Evolutionary conservation across 371 early-diverging fungal genomes (phyloP).

Genomic region (Phascolomyces articulosus): DNA sequence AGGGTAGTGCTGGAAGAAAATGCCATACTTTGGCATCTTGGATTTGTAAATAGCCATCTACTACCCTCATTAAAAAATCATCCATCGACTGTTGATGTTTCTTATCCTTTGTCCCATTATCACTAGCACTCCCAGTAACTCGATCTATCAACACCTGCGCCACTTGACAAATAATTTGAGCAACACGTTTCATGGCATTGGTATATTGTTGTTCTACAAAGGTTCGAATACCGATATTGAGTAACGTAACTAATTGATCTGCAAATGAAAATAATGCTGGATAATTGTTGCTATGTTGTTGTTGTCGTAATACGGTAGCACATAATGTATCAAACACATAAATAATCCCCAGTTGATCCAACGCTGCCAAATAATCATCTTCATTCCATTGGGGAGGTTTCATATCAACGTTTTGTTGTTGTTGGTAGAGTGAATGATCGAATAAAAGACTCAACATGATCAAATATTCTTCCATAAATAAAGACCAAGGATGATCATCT

Average conservation of each 20-base stretch:
- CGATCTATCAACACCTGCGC: conserved; percentile 32
- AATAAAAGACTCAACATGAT: conserved; percentile 29
- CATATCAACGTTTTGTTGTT: too few relatives aligned
- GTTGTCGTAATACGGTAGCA: not conserved
- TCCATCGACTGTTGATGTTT: conserved; percentile 25
- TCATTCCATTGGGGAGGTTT: conserved; percentile 50
- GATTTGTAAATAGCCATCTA: conserved; percentile 24
- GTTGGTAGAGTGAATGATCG: conserved; percentile 24
- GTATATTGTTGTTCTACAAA: conserved; percentile 17
- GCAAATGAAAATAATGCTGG: conserved; percentile 19
- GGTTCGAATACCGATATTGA: conserved; percentile 25
- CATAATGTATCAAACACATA: conserved; percentile 17
- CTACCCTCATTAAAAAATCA: conserved; percentile 14
- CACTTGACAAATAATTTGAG: conserved; percentile 47
- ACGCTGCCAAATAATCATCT: conserved; percentile 59
- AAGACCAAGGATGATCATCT: not conserved
- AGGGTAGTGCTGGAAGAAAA: conserved; percentile 56
- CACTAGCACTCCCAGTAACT: too few relatives aligned
- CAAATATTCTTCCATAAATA: conserved; percentile 29
- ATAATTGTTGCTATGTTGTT: not conserved
- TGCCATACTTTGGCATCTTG: conserved; percentile 40
- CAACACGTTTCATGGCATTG: conserved; percentile 42
- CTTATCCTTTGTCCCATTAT: not conserved
- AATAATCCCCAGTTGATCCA: conserved; percentile 66
- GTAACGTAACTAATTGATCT: conserved; percentile 28